Evolutionary conservation across 2,329 filamentous ascomycete species (phyloP), one percentile per base, ranked within the genome.

Genomic region (Plenodomus biglobosus): DNA sequence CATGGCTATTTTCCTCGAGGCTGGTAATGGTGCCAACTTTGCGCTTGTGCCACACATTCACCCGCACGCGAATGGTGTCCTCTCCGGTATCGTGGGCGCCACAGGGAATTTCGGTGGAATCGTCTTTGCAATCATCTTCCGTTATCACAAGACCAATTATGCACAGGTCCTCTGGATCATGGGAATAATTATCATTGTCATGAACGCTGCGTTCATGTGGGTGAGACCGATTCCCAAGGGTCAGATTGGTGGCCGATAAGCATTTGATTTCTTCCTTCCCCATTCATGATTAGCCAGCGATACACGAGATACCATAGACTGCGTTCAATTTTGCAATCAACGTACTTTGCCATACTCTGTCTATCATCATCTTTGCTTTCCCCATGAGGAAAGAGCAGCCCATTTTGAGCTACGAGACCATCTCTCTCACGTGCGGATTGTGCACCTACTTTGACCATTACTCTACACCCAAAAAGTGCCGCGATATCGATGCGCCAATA

Each of bases 41-140:
- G 84, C 89, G 0, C 80, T 96, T 5, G 86, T 96, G 19, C 90
- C 91, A 3, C 92, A 96, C 66, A 86, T 95, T 1, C 87, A 92
- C 71, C 89, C 90, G 1, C 81, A 80, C 52, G 88, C 90, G 51
- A 96, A 95, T 70, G 91, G 90, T 70, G 78, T 84, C 46, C 80
- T 96, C 6, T 88, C 86, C 1, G 91, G 91, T 11, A 76, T 88
- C 30, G 86, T 90, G 0, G 92, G 92, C 8, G 90, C 87, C 0
- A 78, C 82, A 8, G 91, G 92, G 1, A 96, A 96, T 64, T 71
- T 96, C 8, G 92, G 92, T 3, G 92, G 92, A 11, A 84, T 96
- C 42, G 71, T 95, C 40, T 95, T 94, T 64, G 87, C 90, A 17
- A 83, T 95, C 66, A 83, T 90, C 65, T 95, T 92, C 78, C 79